Conservation (phyloP, 768 basidiomycete species). For the Calocybe indica region DNA sequence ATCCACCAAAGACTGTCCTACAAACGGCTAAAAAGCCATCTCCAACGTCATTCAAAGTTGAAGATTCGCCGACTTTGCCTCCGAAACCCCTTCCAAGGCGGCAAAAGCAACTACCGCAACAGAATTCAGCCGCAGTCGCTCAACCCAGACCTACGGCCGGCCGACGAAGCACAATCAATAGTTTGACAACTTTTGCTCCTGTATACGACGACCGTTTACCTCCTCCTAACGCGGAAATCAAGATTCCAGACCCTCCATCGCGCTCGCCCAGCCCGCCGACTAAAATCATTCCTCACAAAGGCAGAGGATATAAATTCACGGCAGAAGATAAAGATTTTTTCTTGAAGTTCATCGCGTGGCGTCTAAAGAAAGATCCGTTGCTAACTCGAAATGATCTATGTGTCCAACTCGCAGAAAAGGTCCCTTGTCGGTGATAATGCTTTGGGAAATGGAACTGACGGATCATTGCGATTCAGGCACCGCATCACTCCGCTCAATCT, state of each 20-base stretch:
- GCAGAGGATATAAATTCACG: constrained; percentile 59
- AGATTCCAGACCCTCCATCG: constrained; percentile 56
- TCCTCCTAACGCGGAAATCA: constrained; percentile 55
- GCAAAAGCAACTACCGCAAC: constrained; percentile 20
- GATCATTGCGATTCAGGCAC: constrained; percentile 36
- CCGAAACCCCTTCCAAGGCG: constrained; percentile 18
- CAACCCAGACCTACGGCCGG: constrained; percentile 13
- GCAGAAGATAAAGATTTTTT: constrained; percentile 62
- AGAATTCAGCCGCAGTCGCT: constrained; percentile 16
- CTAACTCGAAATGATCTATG: constrained; percentile 51
- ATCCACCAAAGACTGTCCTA: constrained; percentile 15
- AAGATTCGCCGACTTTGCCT: constrained; percentile 14
- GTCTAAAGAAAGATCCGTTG: constrained; percentile 45
- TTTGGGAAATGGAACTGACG: neutral
- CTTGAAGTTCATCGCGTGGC: constrained; percentile 60
- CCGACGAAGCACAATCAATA: constrained; percentile 52
- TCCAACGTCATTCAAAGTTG: constrained; percentile 31
- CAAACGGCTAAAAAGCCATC: constrained; percentile 37
- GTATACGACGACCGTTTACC: constrained; percentile 44
- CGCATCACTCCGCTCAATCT: constrained; percentile 56
- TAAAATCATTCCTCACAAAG: constrained; percentile 33
- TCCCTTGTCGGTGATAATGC: constrained; percentile 7
- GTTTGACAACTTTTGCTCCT: constrained; percentile 47
- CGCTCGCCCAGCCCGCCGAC: constrained; percentile 68
- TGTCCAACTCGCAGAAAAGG: constrained; percentile 52